Evolutionary conservation across 2,329 filamentous ascomycete genomes (phyloP), one percentile per base, ranked within the genome.

Genomic region (Thermoascus crustaceus): DNA sequence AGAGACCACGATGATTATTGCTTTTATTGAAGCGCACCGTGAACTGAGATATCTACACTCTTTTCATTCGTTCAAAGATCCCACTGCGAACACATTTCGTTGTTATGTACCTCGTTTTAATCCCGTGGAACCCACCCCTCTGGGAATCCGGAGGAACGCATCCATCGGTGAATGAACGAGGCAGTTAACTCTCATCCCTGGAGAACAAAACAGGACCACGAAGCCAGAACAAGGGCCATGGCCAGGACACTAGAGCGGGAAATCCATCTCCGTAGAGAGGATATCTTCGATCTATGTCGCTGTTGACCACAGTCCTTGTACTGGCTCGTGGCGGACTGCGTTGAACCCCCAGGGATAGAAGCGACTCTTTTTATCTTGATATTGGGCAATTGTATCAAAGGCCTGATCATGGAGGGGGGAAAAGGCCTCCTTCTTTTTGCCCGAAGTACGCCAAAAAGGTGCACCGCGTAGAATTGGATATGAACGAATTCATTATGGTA

Each of bases 361-460:
- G 5, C 18, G n/a, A 16, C n/a, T 3, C 16, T 29, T 3, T 13
- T 14, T 29, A 30, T 37, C 52, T 70, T 50, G 38, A 54, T 76
- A 44, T 76, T 51, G 71, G 73, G 70, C 64, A 71, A 55, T 67
- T 69, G 73, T 76, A 76, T 76, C 73, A 69, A 64, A 69, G 66
- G 60, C 64, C 58, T 57, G 60, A 58, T 65, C 70, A 72, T 58
- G 45, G 51, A 47, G 51, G 49, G 43, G 56, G 39, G 57, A 61
- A 60, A 57, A 55, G 57, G 64, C 55, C 66, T 68, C 71, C 68
- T 76, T 76, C 73, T 76, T 72, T 50, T 60, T 68, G 58, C 69
- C 72, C 70, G 41, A 32, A 27, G 21, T 32, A 7, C 11, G n/a
- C 37, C 17, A 32, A 31, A 16, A 29, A 33, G 22, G 17, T 7